These are phyloP conservation scores for Penicillium palitans DNA, from an alignment of 2,329 filamentous ascomycete species.

Conservation along the genomic window DNA sequence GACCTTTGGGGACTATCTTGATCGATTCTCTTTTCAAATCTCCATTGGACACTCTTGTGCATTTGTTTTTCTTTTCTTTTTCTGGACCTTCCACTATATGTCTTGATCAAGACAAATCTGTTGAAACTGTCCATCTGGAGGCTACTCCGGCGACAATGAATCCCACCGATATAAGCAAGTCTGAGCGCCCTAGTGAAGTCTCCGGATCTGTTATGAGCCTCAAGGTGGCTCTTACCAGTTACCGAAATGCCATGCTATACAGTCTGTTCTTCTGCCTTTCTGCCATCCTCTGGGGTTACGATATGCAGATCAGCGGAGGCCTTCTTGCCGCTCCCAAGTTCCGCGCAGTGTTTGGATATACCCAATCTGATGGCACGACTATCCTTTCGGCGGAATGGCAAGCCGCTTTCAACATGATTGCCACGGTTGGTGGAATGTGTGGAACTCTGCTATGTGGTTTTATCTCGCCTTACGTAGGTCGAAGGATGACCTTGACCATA, in stretches of 20 bases:
- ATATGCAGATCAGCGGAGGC: conserved; percentile 12
- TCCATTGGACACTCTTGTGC: background rate
- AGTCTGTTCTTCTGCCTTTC: conserved; percentile 15
- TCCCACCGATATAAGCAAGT: background rate
- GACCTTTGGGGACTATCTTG: background rate
- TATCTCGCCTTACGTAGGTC: conserved; percentile 6
- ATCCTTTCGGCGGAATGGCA: conserved; percentile 13
- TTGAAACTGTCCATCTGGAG: conserved; percentile 11
- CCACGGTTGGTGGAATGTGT: conserved; percentile 10
- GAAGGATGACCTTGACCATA: conserved; percentile 4
- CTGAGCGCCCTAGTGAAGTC: background rate
- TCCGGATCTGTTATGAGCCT: conserved; percentile 3
- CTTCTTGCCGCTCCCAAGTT: conserved; percentile 12
- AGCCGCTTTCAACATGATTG: conserved; percentile 13
- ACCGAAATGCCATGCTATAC: conserved; percentile 7
- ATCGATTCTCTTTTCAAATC: background rate
- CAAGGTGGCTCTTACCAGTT: conserved; percentile 1
- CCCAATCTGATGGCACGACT: conserved; percentile 8
- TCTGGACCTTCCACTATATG: background rate
- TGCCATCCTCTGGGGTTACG: conserved; percentile 12
- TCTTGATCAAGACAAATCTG: conserved; percentile 3
- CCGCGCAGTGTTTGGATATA: conserved; percentile 14
- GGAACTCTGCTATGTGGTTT: conserved; percentile 10
- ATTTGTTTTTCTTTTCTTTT: background rate
- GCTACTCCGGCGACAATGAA: background rate